Conservation (phyloP, 140 eudicot genomes). For the Stevia rebaudiana region DNA sequence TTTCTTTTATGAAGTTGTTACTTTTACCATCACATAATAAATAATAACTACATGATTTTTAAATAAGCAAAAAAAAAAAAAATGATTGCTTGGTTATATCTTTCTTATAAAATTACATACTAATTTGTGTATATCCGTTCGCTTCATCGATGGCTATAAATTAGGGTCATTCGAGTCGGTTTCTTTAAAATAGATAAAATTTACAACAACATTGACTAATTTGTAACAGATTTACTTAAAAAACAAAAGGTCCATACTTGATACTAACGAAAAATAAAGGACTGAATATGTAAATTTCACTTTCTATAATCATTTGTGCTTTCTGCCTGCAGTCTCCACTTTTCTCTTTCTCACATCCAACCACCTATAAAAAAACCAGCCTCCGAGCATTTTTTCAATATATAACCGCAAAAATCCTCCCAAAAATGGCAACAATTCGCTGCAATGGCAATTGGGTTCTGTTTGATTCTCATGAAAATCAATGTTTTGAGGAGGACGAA, state of each 20-base stretch:
- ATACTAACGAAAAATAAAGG: background rate
- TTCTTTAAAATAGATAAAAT: too few relatives aligned
- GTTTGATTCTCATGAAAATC: constrained; percentile 25
- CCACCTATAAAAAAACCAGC: constrained; percentile 19
- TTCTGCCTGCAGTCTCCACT: constrained; percentile 7
- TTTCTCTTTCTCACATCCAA: constrained; percentile 3
- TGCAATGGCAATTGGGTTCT: constrained; percentile 27
- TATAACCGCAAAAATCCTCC: background rate
- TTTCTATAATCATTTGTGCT: constrained; percentile 25
- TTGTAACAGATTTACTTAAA: too few relatives aligned
- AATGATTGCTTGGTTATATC: too few relatives aligned
- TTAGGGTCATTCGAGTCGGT: too few relatives aligned
- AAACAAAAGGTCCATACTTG: background rate
- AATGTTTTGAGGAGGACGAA: constrained; percentile 29
- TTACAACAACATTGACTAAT: too few relatives aligned
- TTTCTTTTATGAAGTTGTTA: too few relatives aligned
- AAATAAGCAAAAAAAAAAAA: too few relatives aligned
- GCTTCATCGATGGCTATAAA: too few relatives aligned
- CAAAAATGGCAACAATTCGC: constrained; percentile 33
- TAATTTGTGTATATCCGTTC: too few relatives aligned
- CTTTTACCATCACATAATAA: too few relatives aligned
- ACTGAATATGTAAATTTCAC: background rate
- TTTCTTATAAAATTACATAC: too few relatives aligned
- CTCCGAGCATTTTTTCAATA: constrained; percentile 13
- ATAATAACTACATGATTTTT: too few relatives aligned